A percentile compares a stretch with the other conserved stretches of the same genome.
Conservation (phyloP, 2,329 filamentous ascomycete species). For the Cladosporium phlei region DNA sequence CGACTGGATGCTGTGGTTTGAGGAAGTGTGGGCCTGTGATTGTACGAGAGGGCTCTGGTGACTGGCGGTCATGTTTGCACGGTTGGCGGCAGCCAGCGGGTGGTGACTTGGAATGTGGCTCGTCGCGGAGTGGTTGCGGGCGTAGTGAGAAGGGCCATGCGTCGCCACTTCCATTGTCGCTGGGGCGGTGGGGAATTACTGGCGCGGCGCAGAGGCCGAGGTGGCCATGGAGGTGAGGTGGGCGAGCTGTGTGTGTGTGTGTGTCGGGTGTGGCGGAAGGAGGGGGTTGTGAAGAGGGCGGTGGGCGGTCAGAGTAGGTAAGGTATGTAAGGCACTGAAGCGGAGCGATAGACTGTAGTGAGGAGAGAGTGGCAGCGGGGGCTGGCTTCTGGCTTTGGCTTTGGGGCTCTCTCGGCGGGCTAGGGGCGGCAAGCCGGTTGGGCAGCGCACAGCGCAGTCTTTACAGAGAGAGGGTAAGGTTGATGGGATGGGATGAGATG, state of each 20-base stretch:
- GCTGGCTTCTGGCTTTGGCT: background rate
- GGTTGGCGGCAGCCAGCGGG: slow-evolving; percentile 11
- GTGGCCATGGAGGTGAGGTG: slow-evolving; percentile 10
- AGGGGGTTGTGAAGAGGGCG: slow-evolving; percentile 5
- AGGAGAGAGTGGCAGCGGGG: background rate
- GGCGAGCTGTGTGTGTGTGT: background rate
- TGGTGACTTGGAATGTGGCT: slow-evolving; percentile 12
- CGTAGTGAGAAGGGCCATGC: slow-evolving; percentile 9
- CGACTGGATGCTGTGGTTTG: slow-evolving; percentile 44
- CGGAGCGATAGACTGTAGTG: background rate
- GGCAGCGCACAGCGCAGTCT: too few species aligned
- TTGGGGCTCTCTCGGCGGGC: too few species aligned
- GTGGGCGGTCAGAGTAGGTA: too few species aligned
- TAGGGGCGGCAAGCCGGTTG: too few species aligned
- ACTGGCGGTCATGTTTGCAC: slow-evolving; percentile 19
- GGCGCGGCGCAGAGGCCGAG: slow-evolving; percentile 2
- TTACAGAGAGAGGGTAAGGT: background rate
- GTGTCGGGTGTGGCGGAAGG: background rate
- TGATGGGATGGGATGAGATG: slow-evolving; percentile 21
- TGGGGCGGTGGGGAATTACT: background rate
- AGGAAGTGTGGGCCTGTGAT: slow-evolving; percentile 42
- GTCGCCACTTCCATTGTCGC: slow-evolving; percentile 14
- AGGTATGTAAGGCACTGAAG: too few species aligned
- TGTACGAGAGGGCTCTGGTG: slow-evolving; percentile 35
- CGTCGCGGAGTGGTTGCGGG: slow-evolving; percentile 1